These are phyloP conservation scores for Boletus edulis DNA, from an alignment of 768 basidiomycete species.

Conservation along the genomic window DNA sequence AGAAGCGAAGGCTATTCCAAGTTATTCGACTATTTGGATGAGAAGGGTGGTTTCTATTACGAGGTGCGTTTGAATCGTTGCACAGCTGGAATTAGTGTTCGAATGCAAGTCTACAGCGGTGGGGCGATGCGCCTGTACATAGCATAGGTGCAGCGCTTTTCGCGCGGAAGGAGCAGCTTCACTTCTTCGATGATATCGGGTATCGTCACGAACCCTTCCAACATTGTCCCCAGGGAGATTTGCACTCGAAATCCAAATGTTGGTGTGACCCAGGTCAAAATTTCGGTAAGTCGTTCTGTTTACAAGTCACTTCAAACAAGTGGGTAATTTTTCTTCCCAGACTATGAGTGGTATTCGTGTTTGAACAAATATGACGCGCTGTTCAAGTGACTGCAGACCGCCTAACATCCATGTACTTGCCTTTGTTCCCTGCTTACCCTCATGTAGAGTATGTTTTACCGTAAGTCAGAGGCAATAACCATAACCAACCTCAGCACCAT, in stretches of 20 bases:
- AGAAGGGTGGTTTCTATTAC: conserved; percentile 87
- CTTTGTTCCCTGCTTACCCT: background rate
- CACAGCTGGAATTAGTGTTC: background rate
- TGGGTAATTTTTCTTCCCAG: conserved; percentile 34
- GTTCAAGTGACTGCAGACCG: conserved; percentile 36
- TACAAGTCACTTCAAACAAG: background rate
- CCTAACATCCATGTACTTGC: conserved; percentile 1
- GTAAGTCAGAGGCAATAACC: background rate
- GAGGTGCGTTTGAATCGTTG: conserved; percentile 49
- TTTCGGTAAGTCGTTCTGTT: conserved; percentile 50
- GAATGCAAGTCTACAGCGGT: conserved; percentile 41
- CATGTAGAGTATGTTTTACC: background rate
- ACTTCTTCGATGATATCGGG: conserved; percentile 85
- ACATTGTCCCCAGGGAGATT: conserved; percentile 62
- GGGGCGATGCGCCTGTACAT: conserved; percentile 89
- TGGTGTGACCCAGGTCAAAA: conserved; percentile 69
- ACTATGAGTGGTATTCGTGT: conserved; percentile 89
- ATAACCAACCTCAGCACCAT: background rate
- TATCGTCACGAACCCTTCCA: conserved; percentile 81
- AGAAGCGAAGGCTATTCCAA: conserved; percentile 76
- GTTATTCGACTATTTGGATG: conserved; percentile 81
- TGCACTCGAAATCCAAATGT: conserved; percentile 60
- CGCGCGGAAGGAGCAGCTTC: conserved; percentile 68
- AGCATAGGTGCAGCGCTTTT: conserved; percentile 80
- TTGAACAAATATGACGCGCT: conserved; percentile 70